These are phyloP conservation scores for Neonectria punicea DNA, from an alignment of 2,329 filamentous ascomycete species.

Conservation along the genomic window DNA sequence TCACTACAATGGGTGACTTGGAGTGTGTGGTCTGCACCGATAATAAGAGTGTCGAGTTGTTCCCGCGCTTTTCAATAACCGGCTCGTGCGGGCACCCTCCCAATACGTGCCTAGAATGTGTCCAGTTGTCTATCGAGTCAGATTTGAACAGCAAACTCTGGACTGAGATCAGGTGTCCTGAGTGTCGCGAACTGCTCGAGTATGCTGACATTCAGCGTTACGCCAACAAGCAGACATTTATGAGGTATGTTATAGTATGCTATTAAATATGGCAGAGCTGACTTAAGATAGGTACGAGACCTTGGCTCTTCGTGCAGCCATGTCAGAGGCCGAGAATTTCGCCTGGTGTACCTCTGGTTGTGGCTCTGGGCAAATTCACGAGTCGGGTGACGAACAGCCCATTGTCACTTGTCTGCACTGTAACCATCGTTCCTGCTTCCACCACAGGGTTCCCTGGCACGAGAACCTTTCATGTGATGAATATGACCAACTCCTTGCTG, in stretches of 20 bases:
- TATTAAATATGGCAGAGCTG: not conserved
- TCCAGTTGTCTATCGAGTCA: constrained; percentile 48
- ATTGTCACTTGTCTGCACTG: constrained; percentile 56
- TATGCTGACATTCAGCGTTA: constrained; percentile 58
- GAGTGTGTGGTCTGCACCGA: constrained; percentile 53
- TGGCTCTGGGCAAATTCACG: constrained; percentile 63
- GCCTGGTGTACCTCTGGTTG: constrained; percentile 65
- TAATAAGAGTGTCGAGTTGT: constrained; percentile 42
- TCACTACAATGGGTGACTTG: constrained; percentile 34
- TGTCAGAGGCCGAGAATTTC: constrained; percentile 58
- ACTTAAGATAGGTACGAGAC: constrained; percentile 52
- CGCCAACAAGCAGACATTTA: constrained; percentile 56
- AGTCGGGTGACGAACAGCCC: constrained; percentile 50
- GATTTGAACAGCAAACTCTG: constrained; percentile 50
- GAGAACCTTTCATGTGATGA: constrained; percentile 54
- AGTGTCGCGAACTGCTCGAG: constrained; percentile 57
- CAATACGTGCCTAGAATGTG: constrained; percentile 48
- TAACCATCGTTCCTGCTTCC: constrained; percentile 54
- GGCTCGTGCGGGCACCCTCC: constrained; percentile 48
- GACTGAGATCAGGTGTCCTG: constrained; percentile 62
- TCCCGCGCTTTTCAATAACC: constrained; percentile 49
- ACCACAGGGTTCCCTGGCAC: constrained; percentile 56
- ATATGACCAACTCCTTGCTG: constrained; percentile 52
- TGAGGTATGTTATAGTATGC: constrained; percentile 46
- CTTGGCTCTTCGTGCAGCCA: constrained; percentile 54